These are phyloP conservation scores for Ophiostoma novo-ulmi DNA, from an alignment of 2,329 filamentous ascomycete genomes.

Conservation along the genomic window DNA sequence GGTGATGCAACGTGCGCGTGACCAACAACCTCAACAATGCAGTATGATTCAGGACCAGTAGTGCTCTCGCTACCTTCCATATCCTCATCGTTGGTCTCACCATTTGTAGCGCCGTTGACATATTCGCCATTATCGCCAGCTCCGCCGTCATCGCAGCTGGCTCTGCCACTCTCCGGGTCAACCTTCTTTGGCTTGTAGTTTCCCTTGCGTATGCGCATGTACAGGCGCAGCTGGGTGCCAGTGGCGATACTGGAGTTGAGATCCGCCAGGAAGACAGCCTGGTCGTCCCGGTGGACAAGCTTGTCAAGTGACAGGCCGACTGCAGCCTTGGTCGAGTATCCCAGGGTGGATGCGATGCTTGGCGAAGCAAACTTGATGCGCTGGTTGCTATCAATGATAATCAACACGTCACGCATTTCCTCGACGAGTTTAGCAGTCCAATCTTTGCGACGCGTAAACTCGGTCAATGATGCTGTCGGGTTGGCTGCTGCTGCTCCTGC, in stretches of 20 bases:
- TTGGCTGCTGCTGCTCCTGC: not conserved
- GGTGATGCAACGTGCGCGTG: slow-evolving; percentile 80
- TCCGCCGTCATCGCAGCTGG: not conserved
- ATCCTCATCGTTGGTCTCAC: slow-evolving; percentile 51
- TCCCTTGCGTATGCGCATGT: slow-evolving; percentile 57
- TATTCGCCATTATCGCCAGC: not conserved
- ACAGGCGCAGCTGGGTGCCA: slow-evolving; percentile 73
- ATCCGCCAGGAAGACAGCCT: slow-evolving; percentile 73
- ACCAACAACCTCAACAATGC: slow-evolving; percentile 85
- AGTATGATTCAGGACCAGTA: slow-evolving; percentile 60
- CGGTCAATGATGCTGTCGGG: slow-evolving; percentile 39
- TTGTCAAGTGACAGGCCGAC: slow-evolving; percentile 72
- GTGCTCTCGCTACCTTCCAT: not conserved
- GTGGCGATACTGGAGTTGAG: slow-evolving; percentile 83
- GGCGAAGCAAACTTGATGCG: slow-evolving; percentile 82
- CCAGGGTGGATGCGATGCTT: slow-evolving; percentile 67
- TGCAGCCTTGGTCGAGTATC: slow-evolving; percentile 66
- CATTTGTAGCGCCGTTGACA: not conserved
- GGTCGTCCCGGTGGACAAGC: slow-evolving; percentile 80
- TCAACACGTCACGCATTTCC: slow-evolving; percentile 81
- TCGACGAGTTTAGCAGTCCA: slow-evolving; percentile 88
- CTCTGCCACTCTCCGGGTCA: not conserved
- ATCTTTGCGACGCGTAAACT: slow-evolving; percentile 59
- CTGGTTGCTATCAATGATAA: slow-evolving; percentile 80
- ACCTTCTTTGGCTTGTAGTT: not conserved